A percentile compares a stretch with the other conserved stretches of the same genome.
phyloP scores from a whole-genome alignment of 441 rosid genomes.

The Gossypium schwendimanii region DNA sequence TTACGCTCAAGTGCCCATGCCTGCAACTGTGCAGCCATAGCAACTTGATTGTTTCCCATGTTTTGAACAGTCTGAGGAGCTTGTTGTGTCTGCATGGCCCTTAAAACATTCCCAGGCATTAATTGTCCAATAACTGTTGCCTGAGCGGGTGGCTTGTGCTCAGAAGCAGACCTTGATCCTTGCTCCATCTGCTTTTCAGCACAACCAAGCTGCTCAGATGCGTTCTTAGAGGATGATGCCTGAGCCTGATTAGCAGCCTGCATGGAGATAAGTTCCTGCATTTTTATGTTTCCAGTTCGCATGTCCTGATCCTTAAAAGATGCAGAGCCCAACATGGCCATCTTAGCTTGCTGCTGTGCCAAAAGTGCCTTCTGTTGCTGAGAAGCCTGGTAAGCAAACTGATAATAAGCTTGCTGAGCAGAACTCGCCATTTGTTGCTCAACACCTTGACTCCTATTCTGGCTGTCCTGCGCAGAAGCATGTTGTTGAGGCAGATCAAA shows the following conservation, averaged over 20 bases:
- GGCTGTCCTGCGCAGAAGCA: constrained; percentile 57
- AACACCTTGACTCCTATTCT: constrained; percentile 49
- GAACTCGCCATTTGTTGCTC: constrained; percentile 79
- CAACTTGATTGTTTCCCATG: constrained; percentile 61
- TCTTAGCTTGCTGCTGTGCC: constrained; percentile 63
- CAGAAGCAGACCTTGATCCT: constrained; percentile 45
- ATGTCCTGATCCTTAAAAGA: constrained; percentile 64
- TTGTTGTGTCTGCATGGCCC: constrained; percentile 76
- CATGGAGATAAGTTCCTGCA: constrained; percentile 76
- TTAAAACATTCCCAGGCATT: constrained; percentile 46
- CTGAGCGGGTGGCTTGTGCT: constrained; percentile 51
- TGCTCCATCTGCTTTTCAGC: constrained; percentile 69
- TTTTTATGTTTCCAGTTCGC: constrained; percentile 59
- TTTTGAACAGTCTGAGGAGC: constrained; percentile 53
- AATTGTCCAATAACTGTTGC: constrained; percentile 49
- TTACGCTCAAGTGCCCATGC: constrained; percentile 89
- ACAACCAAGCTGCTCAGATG: constrained; percentile 58
- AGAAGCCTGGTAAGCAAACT: constrained; percentile 63
- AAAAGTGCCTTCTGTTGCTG: constrained; percentile 70
- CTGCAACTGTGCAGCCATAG: constrained; percentile 77
- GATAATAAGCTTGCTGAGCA: constrained; percentile 80
- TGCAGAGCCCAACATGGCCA: constrained; percentile 57
- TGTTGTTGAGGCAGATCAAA: constrained; percentile 72
- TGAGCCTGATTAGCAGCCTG: constrained; percentile 72
- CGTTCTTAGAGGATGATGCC: constrained; percentile 75